These are phyloP conservation scores for Pisolithus tinctorius DNA, from an alignment of 768 basidiomycete species.

Conservation along the genomic window DNA sequence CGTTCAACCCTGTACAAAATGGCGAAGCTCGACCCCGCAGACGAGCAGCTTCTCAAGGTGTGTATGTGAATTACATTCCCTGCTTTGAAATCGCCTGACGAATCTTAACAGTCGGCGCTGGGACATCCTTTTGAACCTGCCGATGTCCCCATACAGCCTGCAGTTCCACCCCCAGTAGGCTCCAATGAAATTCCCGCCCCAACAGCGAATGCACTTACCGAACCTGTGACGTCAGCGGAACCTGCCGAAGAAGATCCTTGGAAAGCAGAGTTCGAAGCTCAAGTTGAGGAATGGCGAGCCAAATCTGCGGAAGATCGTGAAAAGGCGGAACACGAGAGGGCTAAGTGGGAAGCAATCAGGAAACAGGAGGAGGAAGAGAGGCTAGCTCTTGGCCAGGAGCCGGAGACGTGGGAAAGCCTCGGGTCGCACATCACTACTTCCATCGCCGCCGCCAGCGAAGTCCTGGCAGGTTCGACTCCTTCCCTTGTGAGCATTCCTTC, in stretches of 20 bases:
- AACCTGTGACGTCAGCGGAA: background rate
- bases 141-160: constrained; percentile 13
- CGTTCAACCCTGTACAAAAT: constrained; percentile 7
- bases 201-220: background rate
- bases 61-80: background rate
- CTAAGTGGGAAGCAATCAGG: constrained; percentile 64
- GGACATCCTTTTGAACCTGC: constrained; percentile 21
- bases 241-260: constrained; percentile 39
- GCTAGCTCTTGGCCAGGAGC: constrained; percentile 19
- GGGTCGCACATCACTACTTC: constrained; percentile 23
- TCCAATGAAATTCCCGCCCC: background rate
- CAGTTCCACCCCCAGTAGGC: constrained; percentile 1
- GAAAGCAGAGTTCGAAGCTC: constrained; percentile 64
- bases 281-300: constrained; percentile 63
- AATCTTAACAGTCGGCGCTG: constrained; percentile 17
- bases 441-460: constrained; percentile 11
- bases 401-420: constrained; percentile 16
- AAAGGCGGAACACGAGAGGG: constrained; percentile 69
- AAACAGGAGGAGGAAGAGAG: constrained; percentile 38
- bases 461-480: constrained; percentile 12
- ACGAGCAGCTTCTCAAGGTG: constrained; percentile 22
- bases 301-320: constrained; percentile 65
- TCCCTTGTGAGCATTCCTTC: constrained; percentile 26
- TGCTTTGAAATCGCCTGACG: background rate
- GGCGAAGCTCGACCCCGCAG: constrained; percentile 19